Conservation (phyloP, 2,329 filamentous ascomycete genomes). For the Penicillium polonicum region DNA sequence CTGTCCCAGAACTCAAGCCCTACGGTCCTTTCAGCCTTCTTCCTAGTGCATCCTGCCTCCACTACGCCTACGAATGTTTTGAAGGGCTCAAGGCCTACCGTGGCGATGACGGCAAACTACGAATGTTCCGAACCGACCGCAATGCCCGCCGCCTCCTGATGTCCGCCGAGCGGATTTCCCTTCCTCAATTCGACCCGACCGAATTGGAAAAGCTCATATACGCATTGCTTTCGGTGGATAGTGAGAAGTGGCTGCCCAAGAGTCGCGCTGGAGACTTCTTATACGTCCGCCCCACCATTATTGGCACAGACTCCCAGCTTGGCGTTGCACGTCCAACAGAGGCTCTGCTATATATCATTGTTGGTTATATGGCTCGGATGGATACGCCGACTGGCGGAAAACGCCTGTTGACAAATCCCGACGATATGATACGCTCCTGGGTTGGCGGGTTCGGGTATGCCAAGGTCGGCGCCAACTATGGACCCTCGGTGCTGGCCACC, state of each 20-base stretch:
- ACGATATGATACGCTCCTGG: no score
- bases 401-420: no score
- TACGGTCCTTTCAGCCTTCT: conserved; percentile 48
- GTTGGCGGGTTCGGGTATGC: no score
- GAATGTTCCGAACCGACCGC: conserved; percentile 68
- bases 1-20: conserved; percentile 65
- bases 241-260: background rate
- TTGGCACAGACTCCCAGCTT: no score
- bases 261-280: conserved; percentile 45
- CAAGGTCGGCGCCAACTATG: no score
- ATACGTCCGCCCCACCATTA: no score
- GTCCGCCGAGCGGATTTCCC: conserved; percentile 61
- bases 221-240: conserved; percentile 47
- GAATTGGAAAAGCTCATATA: conserved; percentile 70
- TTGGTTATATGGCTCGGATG: no score
- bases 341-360: no score
- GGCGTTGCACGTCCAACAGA: no score
- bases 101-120: conserved; percentile 64
- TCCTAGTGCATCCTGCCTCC: conserved; percentile 72
- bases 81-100: conserved; percentile 73
- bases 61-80: conserved; percentile 85
- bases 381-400: no score
- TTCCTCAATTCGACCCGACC: conserved; percentile 67
- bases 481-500: no score
- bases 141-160: conserved; percentile 63